phyloP scores from a whole-genome alignment of 352 stramenopile genomes.

The Phytopythium helicoides region DNA sequence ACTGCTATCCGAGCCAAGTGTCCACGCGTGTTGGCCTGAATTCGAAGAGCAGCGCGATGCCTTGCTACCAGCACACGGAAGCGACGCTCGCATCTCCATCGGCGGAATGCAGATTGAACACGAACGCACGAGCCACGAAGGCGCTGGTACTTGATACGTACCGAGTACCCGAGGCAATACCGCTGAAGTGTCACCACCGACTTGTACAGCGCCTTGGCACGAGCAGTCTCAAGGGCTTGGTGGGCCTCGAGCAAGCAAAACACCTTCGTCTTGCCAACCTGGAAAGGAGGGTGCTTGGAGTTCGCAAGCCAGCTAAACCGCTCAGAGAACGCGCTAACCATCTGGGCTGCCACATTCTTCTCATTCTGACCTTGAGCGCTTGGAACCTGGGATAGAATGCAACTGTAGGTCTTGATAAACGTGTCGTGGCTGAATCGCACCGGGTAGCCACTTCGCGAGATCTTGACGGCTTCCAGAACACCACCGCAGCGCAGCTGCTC shows the following conservation, averaged over 20 bases:
- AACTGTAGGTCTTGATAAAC: slow-evolving; percentile 89
- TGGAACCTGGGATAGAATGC: slow-evolving; percentile 52
- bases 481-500: slow-evolving; percentile 87
- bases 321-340: slow-evolving; percentile 39
- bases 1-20: slow-evolving; percentile 42
- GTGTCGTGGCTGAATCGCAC: slow-evolving; percentile 93
- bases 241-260: slow-evolving; percentile 75
- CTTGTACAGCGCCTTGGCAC: slow-evolving; percentile 63
- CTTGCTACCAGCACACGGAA: slow-evolving; percentile 37
- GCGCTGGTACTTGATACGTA: slow-evolving; percentile 44
- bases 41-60: slow-evolving; percentile 39
- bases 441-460: slow-evolving; percentile 88
- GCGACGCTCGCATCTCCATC: slow-evolving; percentile 34
- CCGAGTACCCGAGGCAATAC: slow-evolving; percentile 66
- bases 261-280: slow-evolving; percentile 82
- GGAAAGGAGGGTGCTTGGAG: slow-evolving; percentile 57
- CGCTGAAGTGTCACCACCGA: slow-evolving; percentile 72
- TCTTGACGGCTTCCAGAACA: slow-evolving; percentile 87
- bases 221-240: slow-evolving; percentile 56
- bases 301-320: slow-evolving; percentile 36
- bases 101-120: slow-evolving; percentile 59
- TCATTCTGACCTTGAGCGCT: slow-evolving; percentile 35
- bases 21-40: slow-evolving; percentile 53
- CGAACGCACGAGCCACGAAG: slow-evolving; percentile 42
- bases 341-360: slow-evolving; percentile 45